A percentile compares a stretch with the other conserved stretches of the same genome.
Conservation (phyloP, 345 rosid species). For the Heritiera fomes region DNA sequence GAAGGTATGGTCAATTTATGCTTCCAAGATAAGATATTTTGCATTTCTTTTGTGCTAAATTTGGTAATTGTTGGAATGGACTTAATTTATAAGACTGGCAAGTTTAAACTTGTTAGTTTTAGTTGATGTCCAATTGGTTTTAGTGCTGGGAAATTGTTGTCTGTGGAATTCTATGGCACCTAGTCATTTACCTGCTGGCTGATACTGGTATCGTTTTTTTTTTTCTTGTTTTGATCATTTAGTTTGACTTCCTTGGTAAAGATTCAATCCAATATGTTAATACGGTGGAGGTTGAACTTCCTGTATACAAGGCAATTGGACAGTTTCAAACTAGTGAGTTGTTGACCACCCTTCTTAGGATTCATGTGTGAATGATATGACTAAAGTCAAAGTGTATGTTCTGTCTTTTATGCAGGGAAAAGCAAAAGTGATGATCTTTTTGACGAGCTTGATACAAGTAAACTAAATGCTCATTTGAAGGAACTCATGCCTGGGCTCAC, state of each 20-base stretch:
- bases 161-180: background rate
- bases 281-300: constrained; percentile 85
- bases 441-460: constrained; percentile 79
- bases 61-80: constrained; percentile 2
- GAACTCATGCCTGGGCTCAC: constrained; percentile 98
- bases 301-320: constrained; percentile 91
- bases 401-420: constrained; percentile 52
- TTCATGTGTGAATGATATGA: constrained; percentile 11
- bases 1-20: constrained; percentile 50
- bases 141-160: constrained; percentile 5
- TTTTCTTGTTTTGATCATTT: constrained; percentile 30
- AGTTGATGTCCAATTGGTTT: background rate
- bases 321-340: constrained; percentile 76
- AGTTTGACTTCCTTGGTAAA: constrained; percentile 99
- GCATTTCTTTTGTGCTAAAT: background rate
- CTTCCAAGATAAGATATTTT: background rate
- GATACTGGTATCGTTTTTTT: background rate
- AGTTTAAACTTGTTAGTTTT: constrained; percentile 4
- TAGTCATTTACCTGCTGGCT: background rate
- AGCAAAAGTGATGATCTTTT: constrained; percentile 72
- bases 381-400: constrained; percentile 19
- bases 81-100: background rate
- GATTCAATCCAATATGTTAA: constrained; percentile 95
- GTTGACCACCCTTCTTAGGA: constrained; percentile 20
- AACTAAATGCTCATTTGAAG: constrained; percentile 93